Conservation (phyloP, 2,329 filamentous ascomycete genomes). For the Biscogniauxia mediterranea region DNA sequence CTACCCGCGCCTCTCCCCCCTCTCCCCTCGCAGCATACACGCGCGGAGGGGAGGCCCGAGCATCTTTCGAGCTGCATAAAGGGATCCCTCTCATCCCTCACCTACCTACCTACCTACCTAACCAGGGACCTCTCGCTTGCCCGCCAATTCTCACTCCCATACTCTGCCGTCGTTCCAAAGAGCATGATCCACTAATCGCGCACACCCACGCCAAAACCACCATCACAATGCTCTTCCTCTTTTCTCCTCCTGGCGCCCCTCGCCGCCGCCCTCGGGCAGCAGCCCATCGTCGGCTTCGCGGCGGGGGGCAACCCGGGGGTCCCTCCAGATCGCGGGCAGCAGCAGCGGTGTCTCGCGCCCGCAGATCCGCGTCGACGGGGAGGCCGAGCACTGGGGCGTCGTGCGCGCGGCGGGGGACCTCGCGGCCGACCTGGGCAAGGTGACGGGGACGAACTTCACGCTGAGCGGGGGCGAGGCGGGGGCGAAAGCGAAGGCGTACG, state of each 20-base stretch:
- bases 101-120: too few relatives aligned
- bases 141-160: too few relatives aligned
- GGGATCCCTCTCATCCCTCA: too few relatives aligned
- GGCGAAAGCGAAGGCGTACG: slow-evolving; percentile 39
- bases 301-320: slow-evolving; percentile 4
- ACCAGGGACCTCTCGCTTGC: too few relatives aligned
- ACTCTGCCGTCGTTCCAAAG: too few relatives aligned
- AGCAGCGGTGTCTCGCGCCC: slow-evolving; percentile 24
- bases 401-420: slow-evolving; percentile 66
- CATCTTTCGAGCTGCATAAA: too few relatives aligned
- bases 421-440: slow-evolving; percentile 66
- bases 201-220: neutral
- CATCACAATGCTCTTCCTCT: neutral
- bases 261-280: slow-evolving; percentile 27
- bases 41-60: too few relatives aligned
- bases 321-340: slow-evolving; percentile 29
- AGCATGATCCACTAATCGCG: too few relatives aligned
- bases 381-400: slow-evolving; percentile 67
- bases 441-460: slow-evolving; percentile 64
- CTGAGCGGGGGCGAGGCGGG: slow-evolving; percentile 47
- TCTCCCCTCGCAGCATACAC: too few relatives aligned
- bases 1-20: neutral
- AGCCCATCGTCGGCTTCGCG: slow-evolving; percentile 30
- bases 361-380: slow-evolving; percentile 51
- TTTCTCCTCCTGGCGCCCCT: slow-evolving; percentile 8